Evolutionary conservation across 179 eudicot genomes (phyloP).

Genomic region (Camellia oleifera): DNA sequence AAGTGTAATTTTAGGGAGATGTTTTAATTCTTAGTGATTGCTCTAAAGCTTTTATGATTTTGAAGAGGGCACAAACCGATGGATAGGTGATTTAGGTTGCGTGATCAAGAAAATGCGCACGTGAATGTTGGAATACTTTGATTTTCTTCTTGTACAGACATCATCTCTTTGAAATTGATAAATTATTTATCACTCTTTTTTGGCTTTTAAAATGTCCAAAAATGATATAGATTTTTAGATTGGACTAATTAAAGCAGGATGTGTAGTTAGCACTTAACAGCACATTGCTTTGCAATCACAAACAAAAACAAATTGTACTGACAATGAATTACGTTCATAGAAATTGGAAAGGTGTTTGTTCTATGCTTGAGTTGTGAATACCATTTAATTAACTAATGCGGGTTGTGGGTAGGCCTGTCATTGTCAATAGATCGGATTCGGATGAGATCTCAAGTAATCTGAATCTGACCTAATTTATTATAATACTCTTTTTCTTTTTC

Average conservation of each 20-base stretch:
- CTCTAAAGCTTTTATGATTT: background rate
- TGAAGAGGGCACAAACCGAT: background rate
- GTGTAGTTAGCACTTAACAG: background rate
- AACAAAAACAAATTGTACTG: too few relatives aligned
- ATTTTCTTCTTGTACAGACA: background rate
- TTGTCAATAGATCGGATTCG: too few relatives aligned
- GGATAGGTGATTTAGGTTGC: background rate
- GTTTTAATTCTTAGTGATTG: background rate
- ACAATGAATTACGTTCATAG: too few relatives aligned
- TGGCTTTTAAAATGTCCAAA: background rate
- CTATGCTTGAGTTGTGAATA: too few relatives aligned
- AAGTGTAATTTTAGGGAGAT: background rate
- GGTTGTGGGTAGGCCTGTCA: too few relatives aligned
- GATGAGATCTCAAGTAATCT: too few relatives aligned
- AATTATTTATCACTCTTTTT: background rate
- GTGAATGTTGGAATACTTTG: slow-evolving; percentile 1
- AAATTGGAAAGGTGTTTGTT: too few relatives aligned
- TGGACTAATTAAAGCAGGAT: too few relatives aligned
- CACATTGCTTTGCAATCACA: too few relatives aligned
- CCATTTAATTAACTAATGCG: too few relatives aligned
- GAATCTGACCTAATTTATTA: too few relatives aligned
- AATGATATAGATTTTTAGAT: background rate
- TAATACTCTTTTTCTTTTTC: too few relatives aligned
- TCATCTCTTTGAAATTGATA: background rate
- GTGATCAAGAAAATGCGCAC: background rate